Evolutionary conservation across 352 stramenopile genomes (phyloP).

Genomic region (Phytophthora macrochlamydospora): DNA sequence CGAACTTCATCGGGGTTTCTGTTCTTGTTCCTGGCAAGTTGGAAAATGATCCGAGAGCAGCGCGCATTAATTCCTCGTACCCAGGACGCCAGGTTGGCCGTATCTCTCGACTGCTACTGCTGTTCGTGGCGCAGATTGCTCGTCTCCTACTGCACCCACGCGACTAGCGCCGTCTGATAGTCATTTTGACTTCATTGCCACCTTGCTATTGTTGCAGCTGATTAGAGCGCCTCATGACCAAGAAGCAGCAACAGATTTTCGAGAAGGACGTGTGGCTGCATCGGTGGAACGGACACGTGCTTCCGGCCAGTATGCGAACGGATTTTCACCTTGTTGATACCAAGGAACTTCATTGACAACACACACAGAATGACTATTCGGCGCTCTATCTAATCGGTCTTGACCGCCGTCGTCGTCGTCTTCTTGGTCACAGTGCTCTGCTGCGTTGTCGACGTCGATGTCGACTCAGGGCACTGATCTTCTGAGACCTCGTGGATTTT

Average conservation of each 20-base stretch:
- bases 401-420: slow-evolving; percentile 4
- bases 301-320: not conserved
- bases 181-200: not conserved
- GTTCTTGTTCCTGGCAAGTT: not conserved
- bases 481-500: slow-evolving; percentile 18
- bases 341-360: not conserved
- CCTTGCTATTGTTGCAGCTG: not conserved
- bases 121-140: not conserved
- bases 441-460: slow-evolving; percentile 9
- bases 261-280: not conserved
- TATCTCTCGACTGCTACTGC: not conserved
- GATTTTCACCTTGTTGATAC: not conserved
- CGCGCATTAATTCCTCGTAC: too few relatives aligned
- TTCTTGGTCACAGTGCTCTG: slow-evolving; percentile 20
- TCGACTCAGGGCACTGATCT: slow-evolving; percentile 16
- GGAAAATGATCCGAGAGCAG: not conserved
- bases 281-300: not conserved
- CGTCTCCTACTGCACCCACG: not conserved
- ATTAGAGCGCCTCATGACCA: not conserved
- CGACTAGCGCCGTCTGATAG: not conserved
- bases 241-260: not conserved
- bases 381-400: not conserved
- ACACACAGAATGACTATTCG: not conserved
- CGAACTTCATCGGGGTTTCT: not conserved
- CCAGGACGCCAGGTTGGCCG: too few relatives aligned